phyloP scores from a whole-genome alignment of 2,329 filamentous ascomycete species.

The Botryosphaeria agaves region DNA sequence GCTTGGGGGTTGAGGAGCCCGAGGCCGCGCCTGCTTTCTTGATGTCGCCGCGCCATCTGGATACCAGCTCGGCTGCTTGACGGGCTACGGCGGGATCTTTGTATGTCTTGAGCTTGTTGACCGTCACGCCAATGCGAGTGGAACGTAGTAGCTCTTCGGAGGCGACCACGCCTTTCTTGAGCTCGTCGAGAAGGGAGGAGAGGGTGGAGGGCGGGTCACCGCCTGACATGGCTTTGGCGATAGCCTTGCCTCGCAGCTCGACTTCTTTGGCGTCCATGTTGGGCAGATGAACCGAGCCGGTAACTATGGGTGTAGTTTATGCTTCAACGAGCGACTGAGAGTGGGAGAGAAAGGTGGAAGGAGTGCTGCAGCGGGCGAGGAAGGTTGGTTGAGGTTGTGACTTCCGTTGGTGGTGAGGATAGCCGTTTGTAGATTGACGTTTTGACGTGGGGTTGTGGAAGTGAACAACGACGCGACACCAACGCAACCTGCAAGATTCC shows the following conservation, averaged over 20 bases:
- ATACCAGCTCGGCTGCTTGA: conserved; percentile 65
- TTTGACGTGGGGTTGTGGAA: neutral
- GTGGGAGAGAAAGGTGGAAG: no score
- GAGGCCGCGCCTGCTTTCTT: conserved; percentile 30
- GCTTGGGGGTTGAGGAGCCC: conserved; percentile 31
- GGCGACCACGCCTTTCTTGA: conserved; percentile 65
- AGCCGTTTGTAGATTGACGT: no score
- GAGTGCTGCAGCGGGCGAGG: no score
- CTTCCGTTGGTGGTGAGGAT: no score
- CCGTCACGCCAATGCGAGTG: conserved; percentile 79
- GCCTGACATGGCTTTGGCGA: conserved; percentile 60
- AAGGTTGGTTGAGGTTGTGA: no score
- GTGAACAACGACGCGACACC: neutral
- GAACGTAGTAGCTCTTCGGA: conserved; percentile 81
- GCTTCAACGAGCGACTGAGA: no score
- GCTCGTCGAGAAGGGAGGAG: conserved; percentile 54
- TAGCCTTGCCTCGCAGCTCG: conserved; percentile 54
- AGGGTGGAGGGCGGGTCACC: conserved; percentile 60
- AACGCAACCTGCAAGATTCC: no score
- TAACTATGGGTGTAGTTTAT: no score
- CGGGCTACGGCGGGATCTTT: conserved; percentile 56
- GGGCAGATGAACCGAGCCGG: no score
- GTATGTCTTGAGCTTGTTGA: conserved; percentile 72
- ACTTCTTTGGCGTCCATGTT: conserved; percentile 72
- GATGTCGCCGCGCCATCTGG: conserved; percentile 71